These are phyloP conservation scores for Metahyphopichia silvanorum DNA, from an alignment of 805 yeast genomes.

Conservation along the genomic window DNA sequence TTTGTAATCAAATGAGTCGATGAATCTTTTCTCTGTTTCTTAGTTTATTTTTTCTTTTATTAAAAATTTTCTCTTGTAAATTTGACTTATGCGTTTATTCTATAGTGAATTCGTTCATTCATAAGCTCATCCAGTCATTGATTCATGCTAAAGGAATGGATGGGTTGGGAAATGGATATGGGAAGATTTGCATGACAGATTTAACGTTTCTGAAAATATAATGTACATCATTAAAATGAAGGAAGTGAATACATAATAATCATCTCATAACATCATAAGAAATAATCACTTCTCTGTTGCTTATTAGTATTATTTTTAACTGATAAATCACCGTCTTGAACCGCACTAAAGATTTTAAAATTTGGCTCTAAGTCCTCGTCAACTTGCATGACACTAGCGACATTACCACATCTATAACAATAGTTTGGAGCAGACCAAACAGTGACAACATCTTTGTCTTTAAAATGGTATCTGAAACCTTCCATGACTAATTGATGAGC, in stretches of 20 bases:
- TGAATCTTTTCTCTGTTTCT: neutral
- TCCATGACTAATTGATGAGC: constrained; percentile 99
- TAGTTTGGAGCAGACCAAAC: constrained; percentile 98
- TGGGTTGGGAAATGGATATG: too few relatives aligned
- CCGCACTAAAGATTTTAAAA: constrained; percentile 93
- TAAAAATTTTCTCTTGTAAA: too few relatives aligned
- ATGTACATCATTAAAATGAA: too few relatives aligned
- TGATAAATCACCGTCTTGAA: constrained; percentile 69
- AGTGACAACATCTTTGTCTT: constrained; percentile 93
- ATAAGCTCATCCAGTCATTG: too few relatives aligned
- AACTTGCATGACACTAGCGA: constrained; percentile 96
- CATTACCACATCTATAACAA: constrained; percentile 97
- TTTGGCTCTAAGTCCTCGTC: constrained; percentile 84
- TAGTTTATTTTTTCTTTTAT: neutral
- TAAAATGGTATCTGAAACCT: constrained; percentile 94
- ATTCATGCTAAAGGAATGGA: too few relatives aligned
- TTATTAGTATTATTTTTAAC: constrained; percentile 36
- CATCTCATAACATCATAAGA: too few relatives aligned
- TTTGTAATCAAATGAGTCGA: too few relatives aligned
- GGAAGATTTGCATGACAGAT: too few relatives aligned
- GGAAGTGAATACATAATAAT: too few relatives aligned
- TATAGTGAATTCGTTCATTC: too few relatives aligned
- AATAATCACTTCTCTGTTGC: constrained; percentile 46
- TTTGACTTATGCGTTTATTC: too few relatives aligned
- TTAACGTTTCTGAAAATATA: too few relatives aligned